These are phyloP conservation scores for Lepidium campestre DNA, from an alignment of 441 rosid species.

Conservation along the genomic window DNA sequence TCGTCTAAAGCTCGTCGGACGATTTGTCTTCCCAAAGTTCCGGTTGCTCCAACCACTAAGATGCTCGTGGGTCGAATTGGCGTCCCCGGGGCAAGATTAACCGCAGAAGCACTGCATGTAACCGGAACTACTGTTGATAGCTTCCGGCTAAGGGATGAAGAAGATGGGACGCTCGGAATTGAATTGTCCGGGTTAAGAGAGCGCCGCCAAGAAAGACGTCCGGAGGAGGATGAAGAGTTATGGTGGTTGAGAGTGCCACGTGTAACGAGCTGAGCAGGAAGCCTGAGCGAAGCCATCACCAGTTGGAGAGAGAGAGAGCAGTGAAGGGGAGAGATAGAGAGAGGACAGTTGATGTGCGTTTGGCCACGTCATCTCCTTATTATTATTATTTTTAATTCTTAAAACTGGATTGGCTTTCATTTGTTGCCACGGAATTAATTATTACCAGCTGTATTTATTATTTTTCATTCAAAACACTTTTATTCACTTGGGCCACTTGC, in stretches of 20 bases:
- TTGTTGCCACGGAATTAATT: not conserved
- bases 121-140: constrained; percentile 17
- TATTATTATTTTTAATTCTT: not conserved
- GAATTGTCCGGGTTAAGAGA: constrained; percentile 6
- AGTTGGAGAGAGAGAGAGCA: not conserved
- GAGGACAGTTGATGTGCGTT: constrained; percentile 27
- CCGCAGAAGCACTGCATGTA: constrained; percentile 47
- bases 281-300: constrained; percentile 47
- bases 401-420: constrained; percentile 4
- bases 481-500: no score
- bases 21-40: constrained; percentile 83
- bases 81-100: constrained; percentile 72
- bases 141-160: constrained; percentile 16
- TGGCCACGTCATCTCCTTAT: constrained; percentile 50
- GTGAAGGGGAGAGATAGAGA: constrained; percentile 4
- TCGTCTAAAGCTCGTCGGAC: constrained; percentile 89
- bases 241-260: constrained; percentile 33
- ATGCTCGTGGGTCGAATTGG: constrained; percentile 73
- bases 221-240: constrained; percentile 25
- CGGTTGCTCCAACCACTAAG: constrained; percentile 81
- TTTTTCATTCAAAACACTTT: not conserved
- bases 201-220: constrained; percentile 27
- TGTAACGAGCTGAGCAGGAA: constrained; percentile 47
- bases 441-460: not conserved
- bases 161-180: constrained; percentile 4